Base-by-base conservation (phyloP, 495 filamentous ascomycete species). In the Hypomontagnella submonticulosa region DNA sequence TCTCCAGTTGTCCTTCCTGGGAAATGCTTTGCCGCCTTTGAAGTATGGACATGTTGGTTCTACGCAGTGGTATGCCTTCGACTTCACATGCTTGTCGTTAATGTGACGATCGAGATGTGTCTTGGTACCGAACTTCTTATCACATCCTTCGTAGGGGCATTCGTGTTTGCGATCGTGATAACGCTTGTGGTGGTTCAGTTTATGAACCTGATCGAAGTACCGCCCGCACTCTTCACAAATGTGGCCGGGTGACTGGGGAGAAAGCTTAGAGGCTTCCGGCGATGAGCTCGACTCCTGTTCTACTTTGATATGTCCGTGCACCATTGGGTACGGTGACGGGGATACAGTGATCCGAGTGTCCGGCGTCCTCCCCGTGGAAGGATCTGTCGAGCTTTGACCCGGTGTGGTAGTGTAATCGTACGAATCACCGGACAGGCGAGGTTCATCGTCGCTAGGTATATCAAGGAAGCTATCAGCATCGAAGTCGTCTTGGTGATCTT, bases 1-100 rank as follows among this genome's bases (percentile, higher is more conserved):
- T 57, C 76, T 77, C 80, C 81, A 83, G 67, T 83, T 83, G 46
- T 83, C 81, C 60, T 83, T 83, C 44, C 81, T 69, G 16, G 81
- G 81, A 61, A 83, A 83, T 0, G 79, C 79, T 44, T 81, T 82
- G 51, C 79, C 76, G 7, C 81, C 81, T 34, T 71, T 74, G 18
- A 76, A 82, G 53, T 78, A 83, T n/a, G 74, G 71, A 62, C 81
- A 83, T 5, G 77, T 76, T 4, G 71, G 67, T 10, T 76, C 69
- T 7, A 72, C 80, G 69, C 81, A 83, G 60, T 80, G 77, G 32
- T 79, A 82, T 41, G 77, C 76, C 54, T 79, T 79, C n/a, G 78
- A 75, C 71, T 81, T 83, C 42, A 65, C 53, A 67, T 83, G 81
- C 64, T 79, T 77, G 60, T 83, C 81, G 66, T 83, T 83, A 72